Evolutionary conservation across 78 protist genomes (phyloP), one percentile per base, ranked within the genome.

Genomic region (Dictyostelium capitatum): DNA sequence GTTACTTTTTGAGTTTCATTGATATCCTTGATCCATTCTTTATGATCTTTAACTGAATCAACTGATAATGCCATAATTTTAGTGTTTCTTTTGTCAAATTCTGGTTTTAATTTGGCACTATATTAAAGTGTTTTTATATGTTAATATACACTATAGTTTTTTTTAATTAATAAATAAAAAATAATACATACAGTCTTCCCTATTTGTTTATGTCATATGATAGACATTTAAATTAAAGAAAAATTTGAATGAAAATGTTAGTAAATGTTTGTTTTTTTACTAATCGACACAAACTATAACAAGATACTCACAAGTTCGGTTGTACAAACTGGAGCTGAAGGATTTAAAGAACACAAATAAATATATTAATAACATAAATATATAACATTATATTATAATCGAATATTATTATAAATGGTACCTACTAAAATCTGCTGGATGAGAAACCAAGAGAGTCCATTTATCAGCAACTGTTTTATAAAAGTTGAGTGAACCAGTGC

Each of bases 391-490:
- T n/a, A n/a, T n/a, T n/a, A n/a, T n/a, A n/a, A n/a, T n/a, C n/a
- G n/a, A n/a, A n/a, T n/a, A n/a, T 84, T 37, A 19, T 43, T 77
- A 28, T 77, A 28, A 8, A 53, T 12, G 30, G 30, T 32, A 75
- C 15, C 78, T 92, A 37, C 85, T 82, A 53, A 54, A 83, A 80
- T 85, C 98, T 64, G 95, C 96, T 32, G 98, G 98, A 82, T 97
- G 98, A 11, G 96, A 90, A 69, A 59, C 69, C 8, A 59, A 59
- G 4, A 95, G 75, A 47, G 75, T 87, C 85, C 92, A 97, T 20
- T n/a, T 30, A 84, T 77, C 75, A 67, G 89, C 97, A 8, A 80
- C 19, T 30, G 51, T 89, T 4, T 95, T 80, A 89, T 95, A 90
- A 47, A 97, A 64, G 12, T 62, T 59, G 51, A 97, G 65, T 28